Evolutionary conservation across 805 yeast species (phyloP), one percentile per base, ranked within the genome.

Genomic region (Starmerella ratchasimensis): DNA sequence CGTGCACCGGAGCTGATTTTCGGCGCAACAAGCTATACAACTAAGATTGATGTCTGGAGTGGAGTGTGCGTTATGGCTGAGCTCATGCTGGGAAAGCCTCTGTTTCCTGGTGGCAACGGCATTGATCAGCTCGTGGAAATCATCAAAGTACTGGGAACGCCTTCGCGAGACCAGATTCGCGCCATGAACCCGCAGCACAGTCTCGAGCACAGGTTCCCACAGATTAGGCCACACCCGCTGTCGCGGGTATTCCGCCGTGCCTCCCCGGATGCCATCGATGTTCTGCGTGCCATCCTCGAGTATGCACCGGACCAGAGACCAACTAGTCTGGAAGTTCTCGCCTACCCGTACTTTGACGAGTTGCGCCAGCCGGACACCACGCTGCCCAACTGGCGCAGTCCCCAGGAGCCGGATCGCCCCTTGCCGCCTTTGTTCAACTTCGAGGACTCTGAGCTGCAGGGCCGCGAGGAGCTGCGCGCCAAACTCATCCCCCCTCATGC

Each of bases 31-130:
- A 82, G 86, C 60, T 90, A 90, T 60, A 83, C 97, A 6, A 84
- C 96, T 22, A 86, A 88, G 59, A 90, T 90, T 48, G 98, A 90
- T 58, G 74, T 90, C 33, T 90, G 98, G 98, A 81, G 94, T 11
- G 83, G 93, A 11, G 95, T 94, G 16, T 90, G 98, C 64, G 98
- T 90, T 17, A 84, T 90, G 82, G 97, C 97, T 4, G 98, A 90
- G 62, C 65, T 90, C 52, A 73, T 86, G 46, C 68, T 90, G 40
- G 97, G 98, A 14, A 96, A 84, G 57, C 98, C 98, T 11, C 65
- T 90, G 47, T 90, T 90, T 63, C 98, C 98, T 10, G 98, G 98
- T 31, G 97, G 90, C 57, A 76, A 86, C 43, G 97, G 98, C 27
- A 88, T 90, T 42, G 98, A 90, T 58, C 98, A 90, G 60, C 70